Evolutionary conservation across 2,329 filamentous ascomycete genomes (phyloP).

Genomic region (Helotiales sp.): DNA sequence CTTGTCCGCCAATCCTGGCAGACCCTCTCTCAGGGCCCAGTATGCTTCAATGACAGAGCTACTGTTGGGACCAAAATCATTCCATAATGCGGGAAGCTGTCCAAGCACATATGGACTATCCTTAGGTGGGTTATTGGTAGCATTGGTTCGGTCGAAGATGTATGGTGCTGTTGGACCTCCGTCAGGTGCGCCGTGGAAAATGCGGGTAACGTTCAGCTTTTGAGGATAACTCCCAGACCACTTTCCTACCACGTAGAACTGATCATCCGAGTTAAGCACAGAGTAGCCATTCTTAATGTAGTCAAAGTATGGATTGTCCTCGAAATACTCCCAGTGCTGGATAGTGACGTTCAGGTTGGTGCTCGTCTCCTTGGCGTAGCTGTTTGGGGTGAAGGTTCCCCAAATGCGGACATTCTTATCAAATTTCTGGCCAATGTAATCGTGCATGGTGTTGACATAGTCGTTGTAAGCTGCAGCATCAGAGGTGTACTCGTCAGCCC

Average conservation of each 20-base stretch:
- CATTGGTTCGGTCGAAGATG: slow-evolving; percentile 51
- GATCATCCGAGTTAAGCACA: slow-evolving; percentile 55
- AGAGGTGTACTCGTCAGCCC: slow-evolving; percentile 54
- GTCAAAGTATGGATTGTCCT: slow-evolving; percentile 45
- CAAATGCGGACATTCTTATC: slow-evolving; percentile 53
- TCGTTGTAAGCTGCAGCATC: slow-evolving; percentile 49
- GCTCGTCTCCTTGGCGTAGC: slow-evolving; percentile 35
- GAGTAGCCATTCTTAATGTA: slow-evolving; percentile 44
- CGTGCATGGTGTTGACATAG: slow-evolving; percentile 53
- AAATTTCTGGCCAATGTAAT: slow-evolving; percentile 41
- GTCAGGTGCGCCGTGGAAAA: slow-evolving; percentile 44
- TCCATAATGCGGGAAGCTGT: slow-evolving; percentile 52
- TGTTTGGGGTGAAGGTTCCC: slow-evolving; percentile 53
- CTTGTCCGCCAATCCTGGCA: slow-evolving; percentile 52
- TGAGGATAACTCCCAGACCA: slow-evolving; percentile 47
- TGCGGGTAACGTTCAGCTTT: slow-evolving; percentile 46
- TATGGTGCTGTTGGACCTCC: slow-evolving; percentile 47
- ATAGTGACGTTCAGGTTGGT: slow-evolving; percentile 48
- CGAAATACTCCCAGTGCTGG: slow-evolving; percentile 57
- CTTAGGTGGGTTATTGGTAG: slow-evolving; percentile 45
- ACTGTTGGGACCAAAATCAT: slow-evolving; percentile 54
- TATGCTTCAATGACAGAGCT: slow-evolving; percentile 52
- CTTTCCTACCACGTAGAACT: slow-evolving; percentile 52
- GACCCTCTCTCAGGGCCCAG: slow-evolving; percentile 49
- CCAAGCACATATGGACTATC: slow-evolving; percentile 45